These are phyloP conservation scores for Fibroporia radiculosa DNA, from an alignment of 768 basidiomycete species.

Conservation along the genomic window DNA sequence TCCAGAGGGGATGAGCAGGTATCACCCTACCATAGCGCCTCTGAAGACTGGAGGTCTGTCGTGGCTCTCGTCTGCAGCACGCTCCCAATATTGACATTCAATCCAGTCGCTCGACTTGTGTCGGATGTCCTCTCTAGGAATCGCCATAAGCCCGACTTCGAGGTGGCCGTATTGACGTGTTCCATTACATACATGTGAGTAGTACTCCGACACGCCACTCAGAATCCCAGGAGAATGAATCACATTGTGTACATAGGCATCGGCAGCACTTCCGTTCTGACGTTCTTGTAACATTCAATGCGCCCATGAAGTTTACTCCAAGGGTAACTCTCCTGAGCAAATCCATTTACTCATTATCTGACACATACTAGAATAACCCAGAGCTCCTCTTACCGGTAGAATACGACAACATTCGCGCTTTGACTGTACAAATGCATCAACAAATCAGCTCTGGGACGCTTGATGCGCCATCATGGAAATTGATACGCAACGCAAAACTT, in stretches of 20 bases:
- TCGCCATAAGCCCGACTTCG: slow-evolving; percentile 58
- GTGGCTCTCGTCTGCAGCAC: not conserved
- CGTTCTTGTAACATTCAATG: slow-evolving; percentile 76
- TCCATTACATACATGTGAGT: slow-evolving; percentile 77
- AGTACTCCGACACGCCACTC: too few relatives aligned
- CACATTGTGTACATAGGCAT: too few relatives aligned
- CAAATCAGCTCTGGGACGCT: slow-evolving; percentile 72
- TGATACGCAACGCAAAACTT: slow-evolving; percentile 66
- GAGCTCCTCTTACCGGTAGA: slow-evolving; percentile 65
- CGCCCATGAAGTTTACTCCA: slow-evolving; percentile 57
- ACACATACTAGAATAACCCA: slow-evolving; percentile 66
- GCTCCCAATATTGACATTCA: slow-evolving; percentile 2
- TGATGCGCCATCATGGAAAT: slow-evolving; percentile 80
- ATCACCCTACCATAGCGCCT: slow-evolving; percentile 81
- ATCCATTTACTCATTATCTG: too few relatives aligned
- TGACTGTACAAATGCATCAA: slow-evolving; percentile 58
- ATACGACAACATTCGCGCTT: slow-evolving; percentile 46
- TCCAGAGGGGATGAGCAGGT: slow-evolving; percentile 82
- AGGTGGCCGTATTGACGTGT: slow-evolving; percentile 66
- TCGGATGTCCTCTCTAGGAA: slow-evolving; percentile 72
- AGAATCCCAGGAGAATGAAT: too few relatives aligned
- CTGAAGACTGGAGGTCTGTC: slow-evolving; percentile 75
- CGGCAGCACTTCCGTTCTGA: slow-evolving; percentile 84
- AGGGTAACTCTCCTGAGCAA: slow-evolving; percentile 34
- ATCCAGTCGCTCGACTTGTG: slow-evolving; percentile 67